Evolutionary conservation across 1,284 basidiomycete genomes (phyloP).

Genomic region (Tylopilus orsonianus): DNA sequence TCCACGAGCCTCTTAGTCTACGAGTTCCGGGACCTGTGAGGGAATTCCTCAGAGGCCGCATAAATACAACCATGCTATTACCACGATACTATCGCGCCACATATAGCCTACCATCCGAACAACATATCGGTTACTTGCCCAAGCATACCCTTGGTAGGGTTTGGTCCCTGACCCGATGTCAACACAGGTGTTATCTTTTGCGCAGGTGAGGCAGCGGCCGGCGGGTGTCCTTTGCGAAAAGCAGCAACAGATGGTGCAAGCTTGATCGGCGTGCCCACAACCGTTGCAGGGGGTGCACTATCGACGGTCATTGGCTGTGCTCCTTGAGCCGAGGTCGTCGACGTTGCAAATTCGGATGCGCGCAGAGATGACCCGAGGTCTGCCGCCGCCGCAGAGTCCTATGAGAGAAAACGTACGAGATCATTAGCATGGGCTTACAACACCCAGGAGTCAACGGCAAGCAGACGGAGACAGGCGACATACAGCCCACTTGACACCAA

Average conservation of each 20-base stretch:
- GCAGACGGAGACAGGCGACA: constrained; percentile 28
- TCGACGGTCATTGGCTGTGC: constrained; percentile 44
- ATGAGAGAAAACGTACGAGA: constrained; percentile 1
- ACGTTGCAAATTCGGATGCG: constrained; percentile 29
- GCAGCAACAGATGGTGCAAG: constrained; percentile 69
- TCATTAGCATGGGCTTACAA: constrained; percentile 1
- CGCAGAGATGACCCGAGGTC: constrained; percentile 46
- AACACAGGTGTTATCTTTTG: constrained; percentile 26
- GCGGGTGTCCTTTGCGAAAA: constrained; percentile 51
- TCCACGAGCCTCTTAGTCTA: background rate
- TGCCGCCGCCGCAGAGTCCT: constrained; percentile 59
- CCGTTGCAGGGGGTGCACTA: constrained; percentile 35
- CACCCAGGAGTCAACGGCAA: background rate
- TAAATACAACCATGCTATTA: background rate
- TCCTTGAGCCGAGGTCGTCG: constrained; percentile 26
- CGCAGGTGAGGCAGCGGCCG: constrained; percentile 34
- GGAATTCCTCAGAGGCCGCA: background rate
- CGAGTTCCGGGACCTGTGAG: background rate
- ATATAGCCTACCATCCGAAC: constrained; percentile 73
- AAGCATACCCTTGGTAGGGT: constrained; percentile 57
- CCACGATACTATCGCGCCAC: background rate
- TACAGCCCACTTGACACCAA: constrained; percentile 80
- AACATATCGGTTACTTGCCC: constrained; percentile 76
- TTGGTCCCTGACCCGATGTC: constrained; percentile 22
- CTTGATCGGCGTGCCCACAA: constrained; percentile 64